Evolutionary conservation across 129 eudicot genomes (phyloP).

Genomic region (Artemisia tridentata): DNA sequence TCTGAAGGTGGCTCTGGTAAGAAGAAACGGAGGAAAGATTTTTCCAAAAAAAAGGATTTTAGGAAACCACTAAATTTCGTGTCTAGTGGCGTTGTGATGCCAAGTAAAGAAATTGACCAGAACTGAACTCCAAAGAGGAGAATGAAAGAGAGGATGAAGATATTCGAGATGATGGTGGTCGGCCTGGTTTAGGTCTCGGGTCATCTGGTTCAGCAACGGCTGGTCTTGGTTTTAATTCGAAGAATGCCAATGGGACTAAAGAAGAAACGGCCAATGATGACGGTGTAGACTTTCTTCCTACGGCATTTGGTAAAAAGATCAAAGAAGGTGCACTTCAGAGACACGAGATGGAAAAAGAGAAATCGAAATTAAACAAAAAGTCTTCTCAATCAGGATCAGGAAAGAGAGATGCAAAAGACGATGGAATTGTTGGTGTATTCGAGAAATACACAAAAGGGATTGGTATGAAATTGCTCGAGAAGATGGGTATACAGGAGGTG

Average conservation of each 20-base stretch:
- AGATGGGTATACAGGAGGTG: constrained; percentile 92
- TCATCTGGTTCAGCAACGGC: constrained; percentile 18
- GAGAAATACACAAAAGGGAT: constrained; percentile 79
- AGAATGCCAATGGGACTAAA: constrained; percentile 5
- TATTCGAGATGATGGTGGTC: constrained; percentile 34
- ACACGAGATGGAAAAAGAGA: constrained; percentile 57
- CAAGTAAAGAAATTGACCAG: constrained; percentile 67
- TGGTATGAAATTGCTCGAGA: constrained; percentile 66
- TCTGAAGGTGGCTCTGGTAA: constrained; percentile 42
- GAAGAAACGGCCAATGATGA: constrained; percentile 24
- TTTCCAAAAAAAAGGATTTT: constrained; percentile 45
- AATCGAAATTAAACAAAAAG: constrained; percentile 34
- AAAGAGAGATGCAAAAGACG: constrained; percentile 32
- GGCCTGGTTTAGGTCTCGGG: constrained; percentile 37
- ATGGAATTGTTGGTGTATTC: constrained; percentile 49
- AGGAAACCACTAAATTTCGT: constrained; percentile 67
- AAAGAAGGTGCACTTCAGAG: constrained; percentile 68
- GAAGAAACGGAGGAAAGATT: constrained; percentile 58
- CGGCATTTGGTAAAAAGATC: constrained; percentile 68
- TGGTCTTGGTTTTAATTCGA: constrained; percentile 27
- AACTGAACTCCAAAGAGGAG: constrained; percentile 39
- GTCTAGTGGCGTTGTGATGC: constrained; percentile 57
- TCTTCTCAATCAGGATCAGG: constrained; percentile 34
- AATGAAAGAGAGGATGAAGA: constrained; percentile 31
- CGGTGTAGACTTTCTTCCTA: constrained; percentile 50